Conservation (phyloP, 805 yeast species). For the Metschnikowia orientalis region DNA sequence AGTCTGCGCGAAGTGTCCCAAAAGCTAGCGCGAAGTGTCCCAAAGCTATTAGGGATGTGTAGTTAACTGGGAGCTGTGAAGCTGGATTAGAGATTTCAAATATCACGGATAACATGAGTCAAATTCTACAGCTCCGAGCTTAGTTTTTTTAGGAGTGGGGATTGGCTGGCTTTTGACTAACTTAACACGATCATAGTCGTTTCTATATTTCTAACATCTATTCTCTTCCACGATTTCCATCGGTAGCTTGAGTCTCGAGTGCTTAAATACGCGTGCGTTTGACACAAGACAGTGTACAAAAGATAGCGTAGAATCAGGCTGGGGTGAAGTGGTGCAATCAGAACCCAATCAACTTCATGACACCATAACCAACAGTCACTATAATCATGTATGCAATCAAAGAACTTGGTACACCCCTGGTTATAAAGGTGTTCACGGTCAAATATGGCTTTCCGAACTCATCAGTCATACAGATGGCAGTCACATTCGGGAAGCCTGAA, state of each 20-base stretch:
- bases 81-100: no score
- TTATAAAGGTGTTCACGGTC: conserved; percentile 80
- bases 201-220: neutral
- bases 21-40: conserved; percentile 3
- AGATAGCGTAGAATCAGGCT: no score
- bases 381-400: conserved; percentile 67
- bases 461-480: conserved; percentile 92
- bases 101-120: no score
- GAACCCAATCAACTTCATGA: conserved; percentile 49
- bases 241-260: no score
- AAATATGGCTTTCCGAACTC: conserved; percentile 88
- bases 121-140: no score
- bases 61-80: no score
- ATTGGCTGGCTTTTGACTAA: no score
- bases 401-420: conserved; percentile 87
- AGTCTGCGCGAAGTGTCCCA: conserved; percentile 8
- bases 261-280: neutral
- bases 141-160: no score
- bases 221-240: no score
- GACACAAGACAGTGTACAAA: neutral
- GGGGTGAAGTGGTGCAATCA: no score
- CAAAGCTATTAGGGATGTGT: conserved; percentile 5
- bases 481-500: conserved; percentile 95
- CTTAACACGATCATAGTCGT: no score
- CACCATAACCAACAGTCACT: conserved; percentile 72